Conservation (phyloP, 2,329 filamentous ascomycete genomes). For the Venturia oleaginea region DNA sequence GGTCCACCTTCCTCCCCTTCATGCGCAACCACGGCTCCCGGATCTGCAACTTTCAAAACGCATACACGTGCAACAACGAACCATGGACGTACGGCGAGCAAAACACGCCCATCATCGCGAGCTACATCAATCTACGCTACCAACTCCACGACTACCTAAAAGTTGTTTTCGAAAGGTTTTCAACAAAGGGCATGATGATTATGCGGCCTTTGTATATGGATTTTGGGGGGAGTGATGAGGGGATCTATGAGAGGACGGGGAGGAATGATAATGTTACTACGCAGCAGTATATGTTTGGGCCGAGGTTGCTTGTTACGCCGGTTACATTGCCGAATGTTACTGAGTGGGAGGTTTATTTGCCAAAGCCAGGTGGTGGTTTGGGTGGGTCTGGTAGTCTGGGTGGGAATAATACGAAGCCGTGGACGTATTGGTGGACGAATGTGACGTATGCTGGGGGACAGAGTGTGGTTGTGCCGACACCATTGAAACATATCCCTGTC, state of each 20-base stretch:
- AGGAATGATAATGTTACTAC: slow-evolving; percentile 28
- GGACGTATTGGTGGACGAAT: slow-evolving; percentile 36
- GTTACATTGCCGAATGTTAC: slow-evolving; percentile 29
- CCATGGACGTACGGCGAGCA: slow-evolving; percentile 23
- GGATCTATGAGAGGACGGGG: slow-evolving; percentile 19
- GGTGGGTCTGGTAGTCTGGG: neutral
- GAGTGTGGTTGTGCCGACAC: slow-evolving; percentile 21
- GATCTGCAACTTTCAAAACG: slow-evolving; percentile 22
- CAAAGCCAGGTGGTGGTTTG: slow-evolving; percentile 17
- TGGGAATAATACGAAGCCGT: slow-evolving; percentile 21
- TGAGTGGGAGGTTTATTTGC: slow-evolving; percentile 30
- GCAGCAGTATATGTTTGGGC: slow-evolving; percentile 33
- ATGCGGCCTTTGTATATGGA: slow-evolving; percentile 33
- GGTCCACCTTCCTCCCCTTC: slow-evolving; percentile 25
- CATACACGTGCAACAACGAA: slow-evolving; percentile 30
- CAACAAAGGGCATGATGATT: slow-evolving; percentile 26
- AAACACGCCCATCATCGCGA: slow-evolving; percentile 22
- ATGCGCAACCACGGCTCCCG: slow-evolving; percentile 25
- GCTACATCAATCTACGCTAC: slow-evolving; percentile 24
- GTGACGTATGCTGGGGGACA: slow-evolving; percentile 31
- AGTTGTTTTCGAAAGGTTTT: slow-evolving; percentile 27
- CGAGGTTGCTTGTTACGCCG: slow-evolving; percentile 28
- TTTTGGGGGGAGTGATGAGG: slow-evolving; percentile 25
- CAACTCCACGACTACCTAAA: slow-evolving; percentile 23
- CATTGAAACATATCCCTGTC: slow-evolving; percentile 23